Conservation (phyloP, 2,329 filamentous ascomycete genomes). For the Trichoderma koningiopsis region DNA sequence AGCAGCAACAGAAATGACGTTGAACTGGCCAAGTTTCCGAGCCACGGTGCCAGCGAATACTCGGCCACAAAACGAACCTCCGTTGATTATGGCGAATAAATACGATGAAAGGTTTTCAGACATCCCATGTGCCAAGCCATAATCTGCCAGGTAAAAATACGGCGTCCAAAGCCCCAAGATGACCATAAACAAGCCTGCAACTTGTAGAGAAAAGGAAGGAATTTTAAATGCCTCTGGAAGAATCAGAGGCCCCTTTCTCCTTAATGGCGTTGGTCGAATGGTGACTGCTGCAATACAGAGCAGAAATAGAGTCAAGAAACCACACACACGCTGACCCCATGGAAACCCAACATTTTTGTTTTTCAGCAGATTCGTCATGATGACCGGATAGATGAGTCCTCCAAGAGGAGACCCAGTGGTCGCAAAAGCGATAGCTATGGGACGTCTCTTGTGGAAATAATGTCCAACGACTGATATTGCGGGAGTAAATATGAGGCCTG, state of each 20-base stretch:
- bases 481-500: slow-evolving; percentile 16
- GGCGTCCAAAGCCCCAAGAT: slow-evolving; percentile 12
- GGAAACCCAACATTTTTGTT: neutral
- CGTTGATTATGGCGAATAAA: slow-evolving; percentile 7
- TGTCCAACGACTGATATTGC: slow-evolving; percentile 8
- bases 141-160: slow-evolving; percentile 11
- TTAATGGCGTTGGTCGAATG: slow-evolving; percentile 6
- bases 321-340: slow-evolving; percentile 1
- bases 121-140: slow-evolving; percentile 7
- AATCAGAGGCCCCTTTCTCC: slow-evolving; percentile 5
- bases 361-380: slow-evolving; percentile 15
- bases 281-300: neutral
- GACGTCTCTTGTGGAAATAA: slow-evolving; percentile 9
- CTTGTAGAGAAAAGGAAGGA: slow-evolving; percentile 15
- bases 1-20: slow-evolving; percentile 5
- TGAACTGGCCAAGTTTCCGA: slow-evolving; percentile 5
- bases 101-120: slow-evolving; percentile 8
- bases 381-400: slow-evolving; percentile 12
- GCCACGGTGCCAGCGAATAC: slow-evolving; percentile 13
- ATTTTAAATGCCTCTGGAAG: slow-evolving; percentile 1
- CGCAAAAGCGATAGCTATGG: slow-evolving; percentile 13
- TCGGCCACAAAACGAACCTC: neutral
- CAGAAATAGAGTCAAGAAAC: slow-evolving; percentile 10
- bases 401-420: slow-evolving; percentile 16
- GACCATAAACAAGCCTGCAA: slow-evolving; percentile 14